phyloP scores from a whole-genome alignment of 2,329 filamentous ascomycete genomes.

The Pyrenophora teres region DNA sequence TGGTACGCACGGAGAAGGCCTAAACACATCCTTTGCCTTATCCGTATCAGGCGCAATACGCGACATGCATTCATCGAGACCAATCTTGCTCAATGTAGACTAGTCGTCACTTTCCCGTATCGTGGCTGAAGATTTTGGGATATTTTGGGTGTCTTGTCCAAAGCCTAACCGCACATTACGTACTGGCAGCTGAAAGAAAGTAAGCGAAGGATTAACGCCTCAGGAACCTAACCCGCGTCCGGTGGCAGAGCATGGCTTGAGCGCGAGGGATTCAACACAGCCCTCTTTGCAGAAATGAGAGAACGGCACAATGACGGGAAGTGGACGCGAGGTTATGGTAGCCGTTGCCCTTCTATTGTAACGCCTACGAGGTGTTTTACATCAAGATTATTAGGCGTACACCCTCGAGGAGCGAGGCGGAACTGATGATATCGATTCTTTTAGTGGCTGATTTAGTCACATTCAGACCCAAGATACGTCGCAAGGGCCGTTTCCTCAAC shows the following conservation, averaged over 20 bases:
- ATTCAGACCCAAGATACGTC: conserved; percentile 6
- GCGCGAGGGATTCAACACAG: conserved; percentile 17
- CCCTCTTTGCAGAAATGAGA: conserved; percentile 2
- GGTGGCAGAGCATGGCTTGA: conserved; percentile 13
- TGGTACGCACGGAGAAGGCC: conserved; percentile 14
- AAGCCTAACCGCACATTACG: conserved; percentile 21
- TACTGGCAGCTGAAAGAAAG: conserved; percentile 18
- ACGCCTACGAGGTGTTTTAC: background rate
- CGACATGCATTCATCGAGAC: conserved; percentile 12
- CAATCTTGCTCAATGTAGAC: conserved; percentile 6
- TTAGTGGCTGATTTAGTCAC: conserved; percentile 14
- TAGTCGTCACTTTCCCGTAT: conserved; percentile 9
- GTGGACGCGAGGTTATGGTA: background rate
- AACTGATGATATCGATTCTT: background rate
- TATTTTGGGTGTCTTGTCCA: conserved; percentile 23
- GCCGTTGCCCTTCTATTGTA: background rate
- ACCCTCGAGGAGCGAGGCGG: background rate
- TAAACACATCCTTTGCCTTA: conserved; percentile 15
- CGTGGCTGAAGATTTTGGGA: conserved; percentile 18
- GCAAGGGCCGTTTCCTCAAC: conserved; percentile 10
- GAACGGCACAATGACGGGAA: conserved; percentile 1
- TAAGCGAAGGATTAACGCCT: conserved; percentile 23
- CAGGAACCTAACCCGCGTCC: conserved; percentile 7
- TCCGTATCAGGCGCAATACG: conserved; percentile 6
- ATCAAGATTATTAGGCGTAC: background rate